phyloP scores from a whole-genome alignment of 2,329 filamentous ascomycete species.

The Raffaelea arxii region DNA sequence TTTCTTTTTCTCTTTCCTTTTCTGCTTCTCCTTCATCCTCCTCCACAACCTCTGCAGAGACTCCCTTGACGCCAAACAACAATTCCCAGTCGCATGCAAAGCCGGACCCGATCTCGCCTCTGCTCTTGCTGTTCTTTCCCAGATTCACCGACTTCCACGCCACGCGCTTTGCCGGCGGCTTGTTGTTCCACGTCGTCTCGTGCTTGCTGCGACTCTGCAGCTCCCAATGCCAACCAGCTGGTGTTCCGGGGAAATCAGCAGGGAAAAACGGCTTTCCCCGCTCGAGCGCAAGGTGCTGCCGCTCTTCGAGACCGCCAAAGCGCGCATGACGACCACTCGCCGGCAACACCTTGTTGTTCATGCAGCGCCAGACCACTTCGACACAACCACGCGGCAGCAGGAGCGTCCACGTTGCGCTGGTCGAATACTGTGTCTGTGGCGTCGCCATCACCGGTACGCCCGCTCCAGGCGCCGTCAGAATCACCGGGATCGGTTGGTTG shows the following conservation, averaged over 20 bases:
- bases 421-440: slow-evolving; percentile 35
- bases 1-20: not conserved
- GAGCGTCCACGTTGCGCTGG: slow-evolving; percentile 54
- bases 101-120: slow-evolving; percentile 73
- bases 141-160: slow-evolving; percentile 68
- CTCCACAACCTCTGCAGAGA: slow-evolving; percentile 1
- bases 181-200: slow-evolving; percentile 58
- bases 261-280: slow-evolving; percentile 74
- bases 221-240: slow-evolving; percentile 73
- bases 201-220: slow-evolving; percentile 49
- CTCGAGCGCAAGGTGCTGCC: slow-evolving; percentile 74
- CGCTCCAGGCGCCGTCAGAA: slow-evolving; percentile 41
- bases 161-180: slow-evolving; percentile 71
- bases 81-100: slow-evolving; percentile 77
- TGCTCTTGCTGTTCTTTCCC: slow-evolving; percentile 55
- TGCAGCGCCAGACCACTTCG: slow-evolving; percentile 70
- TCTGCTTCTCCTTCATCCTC: not conserved
- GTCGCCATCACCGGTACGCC: not conserved
- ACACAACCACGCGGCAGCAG: slow-evolving; percentile 89
- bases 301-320: slow-evolving; percentile 74
- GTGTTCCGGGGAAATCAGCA: slow-evolving; percentile 69
- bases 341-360: slow-evolving; percentile 73
- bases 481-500: slow-evolving; percentile 70
- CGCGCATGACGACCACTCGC: slow-evolving; percentile 65
- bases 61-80: slow-evolving; percentile 37